Percentiles rank a stretch among this genome's conserved stretches.
phyloP scores from a whole-genome alignment of 1,139 yeast genomes.

The Geotrichum carabidarum region DNA sequence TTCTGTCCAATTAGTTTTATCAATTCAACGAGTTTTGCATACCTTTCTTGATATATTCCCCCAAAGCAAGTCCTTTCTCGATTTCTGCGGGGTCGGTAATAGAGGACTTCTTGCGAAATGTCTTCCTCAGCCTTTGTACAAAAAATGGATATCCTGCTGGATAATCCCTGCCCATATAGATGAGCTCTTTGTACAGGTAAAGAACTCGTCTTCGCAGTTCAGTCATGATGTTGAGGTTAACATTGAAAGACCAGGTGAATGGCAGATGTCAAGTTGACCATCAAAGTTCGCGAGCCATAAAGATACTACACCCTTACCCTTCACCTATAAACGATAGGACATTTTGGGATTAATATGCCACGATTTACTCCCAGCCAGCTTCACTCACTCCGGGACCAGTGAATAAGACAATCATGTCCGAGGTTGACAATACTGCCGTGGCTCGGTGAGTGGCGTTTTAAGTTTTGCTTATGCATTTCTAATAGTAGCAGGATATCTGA shows the following conservation, averaged over 20 bases:
- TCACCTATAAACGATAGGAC: too few relatives aligned
- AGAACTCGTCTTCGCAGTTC: constrained; percentile 29
- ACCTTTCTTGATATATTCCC: constrained; percentile 37
- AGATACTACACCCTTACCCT: not conserved
- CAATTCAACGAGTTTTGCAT: not conserved
- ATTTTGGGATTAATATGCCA: not conserved
- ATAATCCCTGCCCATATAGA: constrained; percentile 38
- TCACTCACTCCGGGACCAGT: not conserved
- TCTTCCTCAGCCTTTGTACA: constrained; percentile 30
- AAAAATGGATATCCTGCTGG: constrained; percentile 37
- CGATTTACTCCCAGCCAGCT: not conserved
- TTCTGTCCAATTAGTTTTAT: constrained; percentile 23
- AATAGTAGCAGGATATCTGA: constrained; percentile 25
- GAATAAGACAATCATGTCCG: not conserved
- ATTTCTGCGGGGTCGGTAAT: constrained; percentile 29
- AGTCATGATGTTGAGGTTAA: constrained; percentile 1
- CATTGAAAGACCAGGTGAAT: not conserved
- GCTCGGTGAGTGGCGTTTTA: constrained; percentile 8
- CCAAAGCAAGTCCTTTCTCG: constrained; percentile 33
- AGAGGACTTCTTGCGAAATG: constrained; percentile 30
- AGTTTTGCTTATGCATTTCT: not conserved
- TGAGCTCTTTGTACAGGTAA: constrained; percentile 37
- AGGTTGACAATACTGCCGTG: constrained; percentile 12
- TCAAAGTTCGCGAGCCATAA: not conserved
- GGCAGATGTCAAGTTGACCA: not conserved